phyloP scores from a whole-genome alignment of 1,139 yeast species.

The Yamadazyma triangularis region DNA sequence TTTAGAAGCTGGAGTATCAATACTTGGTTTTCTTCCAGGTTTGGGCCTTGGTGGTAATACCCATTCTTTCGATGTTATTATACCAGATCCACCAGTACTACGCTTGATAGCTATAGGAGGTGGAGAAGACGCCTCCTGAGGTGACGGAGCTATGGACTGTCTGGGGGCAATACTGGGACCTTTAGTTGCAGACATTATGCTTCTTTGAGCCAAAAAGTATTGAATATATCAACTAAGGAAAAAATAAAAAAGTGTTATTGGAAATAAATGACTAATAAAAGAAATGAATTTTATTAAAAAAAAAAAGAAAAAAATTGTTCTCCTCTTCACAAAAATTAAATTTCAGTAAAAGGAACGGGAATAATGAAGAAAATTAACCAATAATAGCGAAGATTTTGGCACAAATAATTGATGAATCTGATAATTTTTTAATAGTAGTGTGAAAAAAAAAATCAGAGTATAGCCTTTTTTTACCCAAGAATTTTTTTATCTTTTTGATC shows the following conservation, averaged over 20 bases:
- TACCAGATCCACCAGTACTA: conserved; percentile 14
- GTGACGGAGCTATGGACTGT: conserved; percentile 28
- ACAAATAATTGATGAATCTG: background rate
- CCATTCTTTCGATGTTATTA: conserved; percentile 83
- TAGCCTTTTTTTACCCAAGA: conserved; percentile 2
- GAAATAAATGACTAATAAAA: background rate
- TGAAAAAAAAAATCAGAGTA: background rate
- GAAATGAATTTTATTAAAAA: too few species aligned
- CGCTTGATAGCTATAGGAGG: conserved; percentile 11
- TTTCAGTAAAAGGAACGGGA: too few species aligned
- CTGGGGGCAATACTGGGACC: conserved; percentile 34
- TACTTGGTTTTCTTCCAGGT: conserved; percentile 85
- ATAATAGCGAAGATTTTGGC: background rate
- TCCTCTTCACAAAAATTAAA: too few species aligned
- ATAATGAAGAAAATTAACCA: background rate
- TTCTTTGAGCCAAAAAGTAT: background rate
- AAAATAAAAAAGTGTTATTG: too few species aligned
- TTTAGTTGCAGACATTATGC: background rate
- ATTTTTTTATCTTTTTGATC: conserved; percentile 14
- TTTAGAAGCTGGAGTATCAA: conserved; percentile 67
- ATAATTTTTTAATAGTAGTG: background rate
- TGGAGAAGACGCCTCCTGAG: conserved; percentile 15
- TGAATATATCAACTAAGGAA: too few species aligned
- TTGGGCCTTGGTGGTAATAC: conserved; percentile 88
- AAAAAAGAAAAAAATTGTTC: too few species aligned